Percentiles rank a stretch among this genome's conserved stretches.
These are phyloP conservation scores for Sclerotinia minor DNA, from an alignment of 2,329 filamentous ascomycete genomes.

Conservation along the genomic window DNA sequence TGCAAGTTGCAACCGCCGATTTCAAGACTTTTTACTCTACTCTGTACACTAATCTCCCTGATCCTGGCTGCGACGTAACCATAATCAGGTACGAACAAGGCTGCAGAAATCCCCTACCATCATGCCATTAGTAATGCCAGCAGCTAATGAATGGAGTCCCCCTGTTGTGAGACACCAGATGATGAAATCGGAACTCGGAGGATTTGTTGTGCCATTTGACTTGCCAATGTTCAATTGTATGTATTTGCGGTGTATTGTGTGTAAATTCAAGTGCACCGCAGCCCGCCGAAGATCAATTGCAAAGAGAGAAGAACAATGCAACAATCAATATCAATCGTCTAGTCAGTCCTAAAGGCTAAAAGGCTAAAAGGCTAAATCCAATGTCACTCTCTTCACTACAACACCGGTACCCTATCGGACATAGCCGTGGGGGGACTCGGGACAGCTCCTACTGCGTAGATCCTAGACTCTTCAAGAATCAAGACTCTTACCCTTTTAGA, in stretches of 20 bases:
- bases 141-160: not conserved
- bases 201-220: not conserved
- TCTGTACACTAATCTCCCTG: not conserved
- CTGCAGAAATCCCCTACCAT: conserved; percentile 11
- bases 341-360: too few relatives aligned
- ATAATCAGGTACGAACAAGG: not conserved
- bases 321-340: too few relatives aligned
- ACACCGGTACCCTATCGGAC: not conserved
- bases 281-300: not conserved
- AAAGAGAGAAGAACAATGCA: too few relatives aligned
- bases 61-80: not conserved
- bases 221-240: not conserved
- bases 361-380: not conserved
- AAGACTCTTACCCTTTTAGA: not conserved
- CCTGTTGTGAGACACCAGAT: not conserved
- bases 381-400: not conserved
- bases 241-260: too few relatives aligned
- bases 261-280: not conserved
- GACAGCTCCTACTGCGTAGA: too few relatives aligned
- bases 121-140: not conserved
- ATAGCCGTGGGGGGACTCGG: not conserved
- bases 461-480: too few relatives aligned
- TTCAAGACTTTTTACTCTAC: too few relatives aligned
- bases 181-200: not conserved
- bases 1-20: not conserved